Conservation (phyloP, 2,329 filamentous ascomycete genomes). For the Fusarium sp. region DNA sequence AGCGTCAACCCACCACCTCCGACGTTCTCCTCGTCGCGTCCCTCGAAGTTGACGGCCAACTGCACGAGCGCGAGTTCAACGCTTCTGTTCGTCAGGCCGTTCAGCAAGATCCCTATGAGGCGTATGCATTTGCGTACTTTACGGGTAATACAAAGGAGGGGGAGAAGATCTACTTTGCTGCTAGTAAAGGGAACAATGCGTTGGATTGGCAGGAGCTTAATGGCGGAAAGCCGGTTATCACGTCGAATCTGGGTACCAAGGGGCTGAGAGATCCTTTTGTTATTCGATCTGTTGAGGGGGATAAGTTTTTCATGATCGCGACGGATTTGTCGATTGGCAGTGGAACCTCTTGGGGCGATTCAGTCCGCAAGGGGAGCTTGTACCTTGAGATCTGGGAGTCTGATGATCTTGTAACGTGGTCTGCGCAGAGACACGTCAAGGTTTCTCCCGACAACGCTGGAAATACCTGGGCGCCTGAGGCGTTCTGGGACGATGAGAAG, state of each 20-base stretch:
- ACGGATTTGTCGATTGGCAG: conserved; percentile 64
- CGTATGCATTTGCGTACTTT: conserved; percentile 63
- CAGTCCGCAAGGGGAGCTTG: conserved; percentile 57
- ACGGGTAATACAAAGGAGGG: conserved; percentile 54
- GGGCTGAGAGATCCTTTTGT: conserved; percentile 63
- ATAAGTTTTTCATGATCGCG: conserved; percentile 61
- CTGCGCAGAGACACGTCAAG: conserved; percentile 57
- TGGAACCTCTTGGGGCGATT: conserved; percentile 60
- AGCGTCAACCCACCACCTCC: conserved; percentile 40
- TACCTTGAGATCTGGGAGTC: conserved; percentile 65
- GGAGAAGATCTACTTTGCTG: conserved; percentile 63
- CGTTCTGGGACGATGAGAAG: conserved; percentile 56
- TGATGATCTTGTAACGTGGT: conserved; percentile 60
- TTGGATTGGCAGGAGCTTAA: conserved; percentile 61
- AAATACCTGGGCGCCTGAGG: conserved; percentile 64
- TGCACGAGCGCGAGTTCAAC: conserved; percentile 44
- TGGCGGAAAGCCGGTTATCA: conserved; percentile 55
- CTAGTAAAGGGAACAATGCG: conserved; percentile 62
- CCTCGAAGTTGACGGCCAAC: conserved; percentile 38
- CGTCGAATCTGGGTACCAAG: conserved; percentile 56
- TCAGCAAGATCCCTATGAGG: conserved; percentile 49
- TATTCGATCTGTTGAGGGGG: conserved; percentile 59
- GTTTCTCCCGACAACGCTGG: conserved; percentile 60
- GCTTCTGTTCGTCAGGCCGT: conserved; percentile 48
- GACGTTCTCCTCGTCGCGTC: conserved; percentile 49